Evolutionary conservation across 2,329 filamentous ascomycete species (phyloP), one percentile per base, ranked within the genome.

Genomic region (Metarhizium brunneum): DNA sequence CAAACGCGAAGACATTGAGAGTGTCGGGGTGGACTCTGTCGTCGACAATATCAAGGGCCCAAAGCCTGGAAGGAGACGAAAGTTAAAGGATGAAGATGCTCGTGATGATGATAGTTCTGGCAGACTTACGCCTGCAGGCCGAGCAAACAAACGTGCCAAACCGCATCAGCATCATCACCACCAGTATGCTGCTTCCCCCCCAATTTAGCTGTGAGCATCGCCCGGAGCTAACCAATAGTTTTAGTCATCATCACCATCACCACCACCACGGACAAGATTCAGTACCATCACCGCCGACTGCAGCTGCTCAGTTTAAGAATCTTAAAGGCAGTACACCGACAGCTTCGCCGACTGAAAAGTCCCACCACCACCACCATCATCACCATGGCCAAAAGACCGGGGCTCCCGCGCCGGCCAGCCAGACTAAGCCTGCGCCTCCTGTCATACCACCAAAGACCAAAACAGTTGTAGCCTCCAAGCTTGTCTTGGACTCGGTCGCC

Each of bases 41-140:
- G 69, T 63, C 53, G 82, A 60, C 11, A 38, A 73, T 59, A 66
- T 63, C 54, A 81, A 75, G 64, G 58, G 55, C 4, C 73, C 74
- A 10, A 76, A 81, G 48, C 50, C 49, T 42, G 79, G 77, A 47
- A 84, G 84, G 65, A 79, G 85, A 56, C 78, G 88, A 58, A 89
- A 90, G 68, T 74, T 85, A 2, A 90, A 90, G 65, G 88, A 95
- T 54, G 90, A 94, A 48, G 87, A 90, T 3, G 69, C 69, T 35
- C 81, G 80, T 59, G 90, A 84, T 58, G 89, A 94, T 56, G 83
- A 83, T 56, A 81, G 76, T 56, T 81, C 79, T 38, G 85, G 84
- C 30, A 76, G 83, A 61, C 75, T 75, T 13, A 85, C 86, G 2
- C 84, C 85, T 1, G 77, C 76, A 50, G 74, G 76, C 47, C 80